Base-by-base conservation (phyloP, 139 green algal species). In the Asterochloris erici region DNA sequence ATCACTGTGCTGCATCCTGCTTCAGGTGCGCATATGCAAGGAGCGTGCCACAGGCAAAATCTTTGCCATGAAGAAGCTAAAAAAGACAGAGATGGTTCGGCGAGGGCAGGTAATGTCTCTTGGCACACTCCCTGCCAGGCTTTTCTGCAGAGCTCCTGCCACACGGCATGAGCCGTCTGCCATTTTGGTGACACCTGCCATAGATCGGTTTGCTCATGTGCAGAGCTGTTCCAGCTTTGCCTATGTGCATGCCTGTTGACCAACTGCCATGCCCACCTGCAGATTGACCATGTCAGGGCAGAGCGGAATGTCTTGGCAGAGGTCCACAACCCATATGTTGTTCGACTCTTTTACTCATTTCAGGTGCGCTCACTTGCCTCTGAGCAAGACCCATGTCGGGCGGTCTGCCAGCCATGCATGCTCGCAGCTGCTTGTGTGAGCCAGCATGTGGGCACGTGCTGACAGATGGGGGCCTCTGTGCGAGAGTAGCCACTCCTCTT, bases 51-150 rank as follows among this genome's bases (percentile, higher is more conserved):
- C 88, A 4, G 91, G 91, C 54, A 94, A 97, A 83, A 92, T 98
- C 64, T 93, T 98, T 82, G 97, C 97, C 10, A 96, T 99, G 91
- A 99, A 99, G 87, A 98, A 98, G 88, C 91, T 99, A 24, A 93
- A 92, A 62, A 99, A 99, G 81, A 79, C 86, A 28, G 97, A 99
- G 86, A 99, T 99, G 96, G 79, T 99, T 17, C 85, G 95, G 64
- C 81, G 97, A 11, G 96, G 96, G 0, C 97, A 99, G 91, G 92
- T 95, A 69, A 63, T 84, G 0, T 63, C 26, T 23, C 13, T 63
- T 23, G 17, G 38, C 12, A 75, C 24, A 63, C 0, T 61, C 14
- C 11, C 19, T 12, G 14, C 38, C 77, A 83, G 68, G 26, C 26
- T n/a, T 68, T 24, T 68, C 63, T 68, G 24, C 78, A 62, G 27